Evolutionary conservation across 1,284 basidiomycete species (phyloP).

Genomic region (Heterobasidion irregulare): DNA sequence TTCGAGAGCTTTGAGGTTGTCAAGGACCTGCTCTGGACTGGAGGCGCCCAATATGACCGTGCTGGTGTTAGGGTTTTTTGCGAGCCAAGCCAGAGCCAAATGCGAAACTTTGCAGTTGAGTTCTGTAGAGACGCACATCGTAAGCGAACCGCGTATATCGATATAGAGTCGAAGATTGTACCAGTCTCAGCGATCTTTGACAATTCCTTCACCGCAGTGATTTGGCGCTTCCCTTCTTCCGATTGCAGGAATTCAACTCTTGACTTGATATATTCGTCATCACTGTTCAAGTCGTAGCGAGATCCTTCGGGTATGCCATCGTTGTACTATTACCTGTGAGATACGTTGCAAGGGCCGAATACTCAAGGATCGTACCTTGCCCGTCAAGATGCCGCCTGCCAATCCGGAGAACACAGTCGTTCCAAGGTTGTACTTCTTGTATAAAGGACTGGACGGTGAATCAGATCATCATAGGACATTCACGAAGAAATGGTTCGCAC

Average conservation of each 20-base stretch:
- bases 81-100: constrained; percentile 69
- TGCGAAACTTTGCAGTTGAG: constrained; percentile 49
- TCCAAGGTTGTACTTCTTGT: constrained; percentile 50
- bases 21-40: constrained; percentile 50
- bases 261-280: constrained; percentile 39
- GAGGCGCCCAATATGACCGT: constrained; percentile 59
- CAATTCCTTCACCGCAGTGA: constrained; percentile 61
- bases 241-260: constrained; percentile 28
- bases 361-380: constrained; percentile 38
- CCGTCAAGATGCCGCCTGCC: constrained; percentile 62
- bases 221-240: constrained; percentile 52
- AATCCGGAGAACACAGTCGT: constrained; percentile 76
- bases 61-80: constrained; percentile 51
- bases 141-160: neutral
- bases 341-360: neutral
- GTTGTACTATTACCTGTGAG: constrained; percentile 26
- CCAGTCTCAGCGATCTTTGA: constrained; percentile 56
- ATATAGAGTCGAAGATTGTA: constrained; percentile 9
- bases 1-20: constrained; percentile 67
- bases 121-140: constrained; percentile 24
- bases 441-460: constrained; percentile 34
- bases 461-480: neutral
- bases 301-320: constrained; percentile 46
- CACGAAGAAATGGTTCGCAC: constrained; percentile 23
- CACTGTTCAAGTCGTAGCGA: constrained; percentile 49